Evolutionary conservation across 2,329 filamentous ascomycete species (phyloP).

Genomic region (Talaromyces sp.): DNA sequence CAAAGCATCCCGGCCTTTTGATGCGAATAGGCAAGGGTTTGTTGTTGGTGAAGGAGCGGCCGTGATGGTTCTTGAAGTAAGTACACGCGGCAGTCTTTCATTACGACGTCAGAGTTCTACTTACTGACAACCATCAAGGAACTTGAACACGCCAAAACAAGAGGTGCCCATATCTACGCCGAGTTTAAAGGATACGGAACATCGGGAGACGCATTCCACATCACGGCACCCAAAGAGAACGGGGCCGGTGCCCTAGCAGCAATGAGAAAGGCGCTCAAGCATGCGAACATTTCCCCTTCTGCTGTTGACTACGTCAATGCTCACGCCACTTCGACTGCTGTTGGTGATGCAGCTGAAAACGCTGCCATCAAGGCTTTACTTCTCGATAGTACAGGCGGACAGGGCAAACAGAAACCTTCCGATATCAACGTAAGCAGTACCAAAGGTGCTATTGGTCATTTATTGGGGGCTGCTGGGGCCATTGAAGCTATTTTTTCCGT

Average conservation of each 20-base stretch:
- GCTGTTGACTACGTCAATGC: slow-evolving; percentile 91
- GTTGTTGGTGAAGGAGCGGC: slow-evolving; percentile 92
- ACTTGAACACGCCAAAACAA: slow-evolving; percentile 75
- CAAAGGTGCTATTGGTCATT: slow-evolving; percentile 87
- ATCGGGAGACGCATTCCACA: slow-evolving; percentile 86
- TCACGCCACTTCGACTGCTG: slow-evolving; percentile 81
- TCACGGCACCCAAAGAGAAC: slow-evolving; percentile 82
- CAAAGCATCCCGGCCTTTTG: slow-evolving; percentile 80
- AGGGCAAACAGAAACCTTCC: slow-evolving; percentile 49
- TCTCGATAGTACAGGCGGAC: slow-evolving; percentile 63
- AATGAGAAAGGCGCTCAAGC: slow-evolving; percentile 77
- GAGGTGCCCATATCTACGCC: slow-evolving; percentile 80
- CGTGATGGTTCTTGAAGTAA: slow-evolving; percentile 74
- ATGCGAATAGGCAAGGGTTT: slow-evolving; percentile 74
- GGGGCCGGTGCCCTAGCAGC: slow-evolving; percentile 77
- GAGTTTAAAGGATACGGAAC: slow-evolving; percentile 86
- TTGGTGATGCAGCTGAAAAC: slow-evolving; percentile 88
- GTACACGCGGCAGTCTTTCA: not conserved
- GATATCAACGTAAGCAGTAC: slow-evolving; percentile 85
- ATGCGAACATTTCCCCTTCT: slow-evolving; percentile 65
- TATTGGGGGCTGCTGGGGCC: slow-evolving; percentile 86
- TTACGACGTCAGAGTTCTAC: not conserved
- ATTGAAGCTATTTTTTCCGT: slow-evolving; percentile 85
- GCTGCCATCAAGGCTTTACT: slow-evolving; percentile 74
- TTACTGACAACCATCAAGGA: slow-evolving; percentile 49